These are phyloP conservation scores for Phytophthora megakarya DNA, from an alignment of 352 stramenopile genomes.

Conservation along the genomic window DNA sequence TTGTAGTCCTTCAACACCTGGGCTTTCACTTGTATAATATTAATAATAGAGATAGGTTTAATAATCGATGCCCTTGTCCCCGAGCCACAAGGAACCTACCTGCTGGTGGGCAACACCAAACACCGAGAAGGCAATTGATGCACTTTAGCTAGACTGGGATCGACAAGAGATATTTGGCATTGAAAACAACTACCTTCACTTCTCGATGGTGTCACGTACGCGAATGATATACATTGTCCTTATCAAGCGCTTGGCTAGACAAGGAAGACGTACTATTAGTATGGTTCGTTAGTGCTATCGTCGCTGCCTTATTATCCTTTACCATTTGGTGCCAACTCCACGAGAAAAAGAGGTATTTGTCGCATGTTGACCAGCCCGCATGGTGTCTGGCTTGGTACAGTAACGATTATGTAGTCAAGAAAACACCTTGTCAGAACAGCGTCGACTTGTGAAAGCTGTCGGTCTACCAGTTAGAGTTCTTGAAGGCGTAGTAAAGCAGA, in stretches of 20 bases:
- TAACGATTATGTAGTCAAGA: background rate
- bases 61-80: conserved; percentile 21
- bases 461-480: background rate
- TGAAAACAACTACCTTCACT: no score
- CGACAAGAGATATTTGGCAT: no score
- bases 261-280: no score
- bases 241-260: no score
- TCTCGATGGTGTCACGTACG: no score
- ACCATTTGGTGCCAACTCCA: background rate
- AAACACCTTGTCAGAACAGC: background rate
- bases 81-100: conserved; percentile 25
- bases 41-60: no score
- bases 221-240: no score
- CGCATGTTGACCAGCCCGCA: conserved; percentile 6
- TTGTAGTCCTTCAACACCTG: conserved; percentile 1
- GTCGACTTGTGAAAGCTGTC: conserved; percentile 2
- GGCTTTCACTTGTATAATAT: conserved; percentile 2
- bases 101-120: conserved; percentile 15
- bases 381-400: background rate
- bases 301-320: background rate
- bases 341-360: background rate
- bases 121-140: background rate
- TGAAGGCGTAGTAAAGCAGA: no score
- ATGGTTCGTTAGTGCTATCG: background rate
- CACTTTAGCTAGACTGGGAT: no score